Conservation (phyloP, 805 yeast genomes). For the Saccharomycopsis olivae region DNA sequence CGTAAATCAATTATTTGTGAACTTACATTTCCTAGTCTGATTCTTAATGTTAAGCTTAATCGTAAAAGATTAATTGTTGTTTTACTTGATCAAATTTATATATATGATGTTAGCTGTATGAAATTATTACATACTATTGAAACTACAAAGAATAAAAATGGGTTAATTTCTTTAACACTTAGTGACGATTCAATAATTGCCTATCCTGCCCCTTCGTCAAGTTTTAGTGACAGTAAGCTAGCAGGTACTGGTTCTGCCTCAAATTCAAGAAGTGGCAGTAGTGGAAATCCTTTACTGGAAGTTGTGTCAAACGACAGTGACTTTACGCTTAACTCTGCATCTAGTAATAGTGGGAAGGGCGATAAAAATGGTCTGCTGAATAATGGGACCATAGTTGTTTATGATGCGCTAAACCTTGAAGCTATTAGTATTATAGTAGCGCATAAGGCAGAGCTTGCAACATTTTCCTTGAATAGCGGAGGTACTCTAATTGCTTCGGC, state of each 20-base stretch:
- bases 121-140: slow-evolving; percentile 66
- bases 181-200: slow-evolving; percentile 40
- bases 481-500: slow-evolving; percentile 83
- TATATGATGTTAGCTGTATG: slow-evolving; percentile 88
- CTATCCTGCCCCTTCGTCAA: slow-evolving; percentile 38
- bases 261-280: not conserved
- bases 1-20: slow-evolving; percentile 73
- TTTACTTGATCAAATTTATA: slow-evolving; percentile 68
- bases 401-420: slow-evolving; percentile 62
- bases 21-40: slow-evolving; percentile 69
- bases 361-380: not conserved
- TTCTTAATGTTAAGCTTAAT: slow-evolving; percentile 66
- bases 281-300: slow-evolving; percentile 21
- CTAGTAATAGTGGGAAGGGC: slow-evolving; percentile 7
- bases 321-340: slow-evolving; percentile 4
- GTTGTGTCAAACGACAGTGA: slow-evolving; percentile 15
- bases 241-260: slow-evolving; percentile 49
- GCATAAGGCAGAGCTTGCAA: slow-evolving; percentile 68
- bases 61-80: slow-evolving; percentile 73
- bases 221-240: not conserved
- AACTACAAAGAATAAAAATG: slow-evolving; percentile 34
- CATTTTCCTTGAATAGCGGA: slow-evolving; percentile 56
- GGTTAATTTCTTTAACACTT: slow-evolving; percentile 25
- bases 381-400: slow-evolving; percentile 62
- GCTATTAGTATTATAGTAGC: slow-evolving; percentile 81